Evolutionary conservation across 139 green algal species (phyloP), one percentile per base, ranked within the genome.

Genomic region (Micractinium conductrix): DNA sequence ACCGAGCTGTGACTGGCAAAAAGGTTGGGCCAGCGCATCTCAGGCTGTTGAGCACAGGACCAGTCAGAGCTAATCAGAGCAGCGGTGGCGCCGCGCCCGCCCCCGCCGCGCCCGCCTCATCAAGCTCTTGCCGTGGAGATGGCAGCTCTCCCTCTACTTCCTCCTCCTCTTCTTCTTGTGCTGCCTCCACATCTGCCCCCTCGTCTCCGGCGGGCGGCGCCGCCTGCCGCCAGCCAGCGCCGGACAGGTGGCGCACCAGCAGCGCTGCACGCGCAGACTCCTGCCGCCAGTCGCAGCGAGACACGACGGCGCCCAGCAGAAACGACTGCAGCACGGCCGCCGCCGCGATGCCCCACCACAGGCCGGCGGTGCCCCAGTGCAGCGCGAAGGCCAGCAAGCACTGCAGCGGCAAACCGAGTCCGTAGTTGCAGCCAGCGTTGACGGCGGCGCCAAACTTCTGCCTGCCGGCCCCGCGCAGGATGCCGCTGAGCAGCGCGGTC

Each of bases 341-440:
- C 17, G 53, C 26, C 2, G 38, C n/a, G 26, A 83, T 50, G 58
- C 78, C 84, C 84, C 84, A 80, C 84, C 84, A 88, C 65, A 88
- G 38, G 2, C 84, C 84, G 0, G 26, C 30, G 22, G 48, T 71
- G 8, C 84, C 84, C 21, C 22, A 1, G 9, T 35, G 35, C 24
- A 87, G 50, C 55, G 43, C 16, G 40, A 92, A 86, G n/a, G 75
- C 88, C 42, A 91, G 68, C 37, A 83, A 85, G 38, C 84, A 79
- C 35, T 81, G 72, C 33, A 91, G 80, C 4, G 90, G 88, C 50
- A 93, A 71, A 40, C 88, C 90, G n/a, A 91, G 55, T 2, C 40
- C 78, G 81, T 87, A 93, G 76, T 85, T 91, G 65, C 68, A 84
- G 7, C 63, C n/a, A 22, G 90, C 67, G 79, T 88, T 90, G 38